Base-by-base conservation (phyloP, 352 stramenopile genomes). In the Peronospora belbahrii region DNA sequence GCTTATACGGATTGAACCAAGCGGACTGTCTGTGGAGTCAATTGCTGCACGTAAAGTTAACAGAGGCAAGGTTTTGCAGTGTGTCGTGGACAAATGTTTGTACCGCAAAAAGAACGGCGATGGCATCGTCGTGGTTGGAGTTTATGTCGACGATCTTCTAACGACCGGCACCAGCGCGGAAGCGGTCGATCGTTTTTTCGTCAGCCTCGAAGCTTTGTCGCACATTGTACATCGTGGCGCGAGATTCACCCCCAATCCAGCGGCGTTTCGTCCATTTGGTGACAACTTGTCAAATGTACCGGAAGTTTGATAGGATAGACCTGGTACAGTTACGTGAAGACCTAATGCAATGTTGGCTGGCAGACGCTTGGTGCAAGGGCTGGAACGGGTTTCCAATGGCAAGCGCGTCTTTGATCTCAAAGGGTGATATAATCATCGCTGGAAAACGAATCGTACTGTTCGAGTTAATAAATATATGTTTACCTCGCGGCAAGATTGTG, bases 321-420 rank as follows among this genome's bases (percentile, higher is more conserved):
- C 34, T 58, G 38, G 25, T 19, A 14, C 53, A 44, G 19, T 25
- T 74, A 22, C 51, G 39, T 42, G 3, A 25, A 18, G 64, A 78
- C 9, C 20, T 82, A 38, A 41, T 52, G 23, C 57, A 61, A 33
- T 78, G 67, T 52, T 78, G 64, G 67, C 18, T 78, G 20, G 70
- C 61, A 3, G 41, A 70, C 19, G 35, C 67, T 42, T 76, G 13
- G 57, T 53, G 5, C 57, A 71, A 20, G 60, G 71, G 6, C 19
- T 65, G 33, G 63, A 70, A 39, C 61, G 60, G 38, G 46, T 44
- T 30, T 35, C 32, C 0, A 31, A 53, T 5, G 32, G 48, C 0
- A 42, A 36, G 0, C 23, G 49, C 14, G 25, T 32, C 13, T 33
- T 81, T 9, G n/a, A 17, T 70, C n/a, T 60, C 55, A 3, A 25